Percentiles rank a stretch among this genome's conserved stretches.
phyloP scores from a whole-genome alignment of 805 yeast genomes.

The Hanseniaspora clermontiae region DNA sequence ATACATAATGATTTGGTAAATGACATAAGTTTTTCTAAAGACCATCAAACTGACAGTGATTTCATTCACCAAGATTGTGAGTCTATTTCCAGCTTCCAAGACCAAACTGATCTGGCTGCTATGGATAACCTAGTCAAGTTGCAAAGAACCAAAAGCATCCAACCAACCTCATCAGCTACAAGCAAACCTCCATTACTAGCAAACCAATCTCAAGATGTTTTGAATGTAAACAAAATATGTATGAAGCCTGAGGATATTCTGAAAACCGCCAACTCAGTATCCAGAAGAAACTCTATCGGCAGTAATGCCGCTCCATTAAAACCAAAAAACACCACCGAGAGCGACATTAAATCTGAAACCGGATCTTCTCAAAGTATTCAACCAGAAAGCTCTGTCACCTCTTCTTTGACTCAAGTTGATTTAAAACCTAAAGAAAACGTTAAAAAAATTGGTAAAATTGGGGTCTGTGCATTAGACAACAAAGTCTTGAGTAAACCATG shows the following conservation, averaged over 20 bases:
- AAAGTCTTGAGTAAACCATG: conserved; percentile 94
- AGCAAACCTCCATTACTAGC: background rate
- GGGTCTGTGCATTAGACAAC: conserved; percentile 98
- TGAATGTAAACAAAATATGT: background rate
- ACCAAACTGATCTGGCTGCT: conserved; percentile 15
- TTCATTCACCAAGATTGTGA: conserved; percentile 8
- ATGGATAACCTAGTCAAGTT: conserved; percentile 10
- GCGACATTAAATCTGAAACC: background rate
- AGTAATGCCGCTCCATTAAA: conserved; percentile 13
- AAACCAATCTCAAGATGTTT: background rate
- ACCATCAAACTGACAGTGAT: background rate
- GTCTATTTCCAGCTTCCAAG: conserved; percentile 13
- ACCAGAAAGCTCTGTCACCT: background rate
- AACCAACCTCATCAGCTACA: background rate
- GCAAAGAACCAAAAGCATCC: conserved; percentile 8
- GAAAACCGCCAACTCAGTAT: conserved; percentile 18
- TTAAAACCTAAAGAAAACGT: conserved; percentile 29
- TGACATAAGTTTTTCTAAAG: background rate
- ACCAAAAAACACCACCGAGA: background rate
- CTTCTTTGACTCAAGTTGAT: background rate
- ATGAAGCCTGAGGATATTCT: conserved; percentile 12
- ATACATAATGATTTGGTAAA: background rate
- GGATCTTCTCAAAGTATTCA: background rate
- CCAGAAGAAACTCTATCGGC: conserved; percentile 23
- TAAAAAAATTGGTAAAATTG: conserved; percentile 71